Percentiles rank a stretch among this genome's conserved stretches.
Conservation (phyloP, 306 rosid species). For the Rosa persica region DNA sequence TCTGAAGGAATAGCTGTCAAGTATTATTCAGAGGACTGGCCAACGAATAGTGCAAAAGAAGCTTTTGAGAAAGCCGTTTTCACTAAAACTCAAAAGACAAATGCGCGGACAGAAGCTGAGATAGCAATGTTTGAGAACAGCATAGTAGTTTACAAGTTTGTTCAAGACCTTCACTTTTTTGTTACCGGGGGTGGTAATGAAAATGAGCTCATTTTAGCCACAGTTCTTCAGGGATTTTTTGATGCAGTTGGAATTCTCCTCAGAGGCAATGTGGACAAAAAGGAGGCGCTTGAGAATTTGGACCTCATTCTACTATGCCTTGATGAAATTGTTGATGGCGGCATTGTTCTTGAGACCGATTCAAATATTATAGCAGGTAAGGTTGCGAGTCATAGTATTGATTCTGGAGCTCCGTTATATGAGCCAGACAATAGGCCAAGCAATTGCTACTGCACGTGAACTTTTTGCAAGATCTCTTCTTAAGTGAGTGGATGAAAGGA, state of each 20-base stretch:
- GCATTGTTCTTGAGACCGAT: slow-evolving; percentile 92
- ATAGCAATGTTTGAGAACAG: slow-evolving; percentile 77
- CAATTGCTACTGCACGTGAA: slow-evolving; percentile 91
- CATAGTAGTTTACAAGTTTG: slow-evolving; percentile 89
- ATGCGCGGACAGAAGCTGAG: slow-evolving; percentile 95
- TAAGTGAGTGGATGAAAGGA: slow-evolving; percentile 47
- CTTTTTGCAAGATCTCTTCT: slow-evolving; percentile 91
- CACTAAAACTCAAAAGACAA: slow-evolving; percentile 89
- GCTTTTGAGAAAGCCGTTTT: slow-evolving; percentile 85
- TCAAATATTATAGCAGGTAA: slow-evolving; percentile 85
- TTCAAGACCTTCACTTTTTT: slow-evolving; percentile 91
- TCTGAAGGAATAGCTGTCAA: slow-evolving; percentile 97
- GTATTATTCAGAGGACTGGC: slow-evolving; percentile 93
- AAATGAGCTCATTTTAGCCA: slow-evolving; percentile 81
- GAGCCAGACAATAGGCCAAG: slow-evolving; percentile 98
- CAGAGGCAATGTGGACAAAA: slow-evolving; percentile 93
- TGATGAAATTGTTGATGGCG: slow-evolving; percentile 93
- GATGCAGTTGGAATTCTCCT: slow-evolving; percentile 91
- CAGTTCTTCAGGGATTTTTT: slow-evolving; percentile 85
- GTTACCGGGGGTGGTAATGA: slow-evolving; percentile 88
- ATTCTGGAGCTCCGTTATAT: slow-evolving; percentile 80
- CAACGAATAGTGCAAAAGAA: slow-evolving; percentile 80
- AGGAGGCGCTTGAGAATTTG: slow-evolving; percentile 94
- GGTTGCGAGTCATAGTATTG: slow-evolving; percentile 84
- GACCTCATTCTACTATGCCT: slow-evolving; percentile 92